These are phyloP conservation scores for Globisporangium lucens DNA, from an alignment of 352 stramenopile genomes.

Conservation along the genomic window DNA sequence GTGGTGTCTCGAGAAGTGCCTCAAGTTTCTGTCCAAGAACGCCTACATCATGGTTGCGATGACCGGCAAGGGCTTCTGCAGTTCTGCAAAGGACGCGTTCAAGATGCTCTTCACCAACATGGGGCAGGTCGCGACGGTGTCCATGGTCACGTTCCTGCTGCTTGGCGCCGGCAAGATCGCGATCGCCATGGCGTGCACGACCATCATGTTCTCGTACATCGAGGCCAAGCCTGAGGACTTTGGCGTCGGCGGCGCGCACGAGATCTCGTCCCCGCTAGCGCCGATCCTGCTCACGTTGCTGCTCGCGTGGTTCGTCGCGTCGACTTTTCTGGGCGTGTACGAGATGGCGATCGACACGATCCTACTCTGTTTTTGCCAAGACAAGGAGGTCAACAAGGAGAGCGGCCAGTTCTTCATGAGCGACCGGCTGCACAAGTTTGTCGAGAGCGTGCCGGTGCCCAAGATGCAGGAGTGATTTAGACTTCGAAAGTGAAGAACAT, in stretches of 20 bases:
- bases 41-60: constrained; percentile 90
- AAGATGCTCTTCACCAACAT: constrained; percentile 92
- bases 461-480: constrained; percentile 6
- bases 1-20: constrained; percentile 93
- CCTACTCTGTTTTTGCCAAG: constrained; percentile 95
- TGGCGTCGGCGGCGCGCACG: constrained; percentile 40
- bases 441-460: constrained; percentile 51
- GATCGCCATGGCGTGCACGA: constrained; percentile 52
- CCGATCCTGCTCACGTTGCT: constrained; percentile 90
- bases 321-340: constrained; percentile 94
- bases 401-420: constrained; percentile 78
- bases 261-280: constrained; percentile 79
- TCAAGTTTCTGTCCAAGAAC: constrained; percentile 98
- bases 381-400: constrained; percentile 76
- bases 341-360: constrained; percentile 95
- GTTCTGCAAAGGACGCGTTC: constrained; percentile 90
- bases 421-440: constrained; percentile 64
- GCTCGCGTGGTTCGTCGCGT: constrained; percentile 91
- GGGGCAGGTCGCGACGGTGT: constrained; percentile 84
- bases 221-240: constrained; percentile 54
- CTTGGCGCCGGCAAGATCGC: constrained; percentile 92
- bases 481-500: too few relatives aligned
- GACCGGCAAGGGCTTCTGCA: constrained; percentile 74
- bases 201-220: constrained; percentile 59
- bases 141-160: constrained; percentile 88